A percentile compares a stretch with the other conserved stretches of the same genome.
phyloP scores from a whole-genome alignment of 176 grass and related monocot species.

The Phragmites australis region DNA sequence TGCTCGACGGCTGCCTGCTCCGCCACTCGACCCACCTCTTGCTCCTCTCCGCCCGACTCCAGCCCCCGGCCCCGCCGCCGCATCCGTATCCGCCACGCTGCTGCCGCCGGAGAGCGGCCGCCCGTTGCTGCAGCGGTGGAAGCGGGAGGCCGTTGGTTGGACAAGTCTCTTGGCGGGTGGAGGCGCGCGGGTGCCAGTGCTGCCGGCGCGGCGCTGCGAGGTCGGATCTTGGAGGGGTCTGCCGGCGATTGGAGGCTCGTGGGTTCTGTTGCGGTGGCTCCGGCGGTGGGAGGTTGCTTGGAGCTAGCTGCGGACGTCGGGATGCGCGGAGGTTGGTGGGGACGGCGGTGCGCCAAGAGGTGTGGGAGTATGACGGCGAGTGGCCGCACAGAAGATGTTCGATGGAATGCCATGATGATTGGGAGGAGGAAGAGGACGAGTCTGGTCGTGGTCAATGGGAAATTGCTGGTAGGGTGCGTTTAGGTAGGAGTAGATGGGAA shows the following conservation, averaged over 20 bases:
- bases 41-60: constrained; percentile 45
- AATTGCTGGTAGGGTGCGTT: neutral
- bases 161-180: neutral
- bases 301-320: neutral
- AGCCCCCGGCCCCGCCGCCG: constrained; percentile 23
- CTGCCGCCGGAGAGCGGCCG: constrained; percentile 23
- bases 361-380: constrained; percentile 47
- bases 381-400: constrained; percentile 42
- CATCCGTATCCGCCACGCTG: constrained; percentile 14
- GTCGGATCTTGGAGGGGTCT: constrained; percentile 33
- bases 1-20: constrained; percentile 55
- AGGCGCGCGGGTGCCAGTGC: constrained; percentile 15
- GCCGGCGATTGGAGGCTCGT: constrained; percentile 18
- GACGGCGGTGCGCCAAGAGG: constrained; percentile 41
- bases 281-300: neutral
- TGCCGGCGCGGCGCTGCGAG: constrained; percentile 9
- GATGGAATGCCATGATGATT: constrained; percentile 37
- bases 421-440: constrained; percentile 30
- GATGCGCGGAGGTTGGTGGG: constrained; percentile 34
- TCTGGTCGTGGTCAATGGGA: constrained; percentile 21
- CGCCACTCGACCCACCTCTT: constrained; percentile 47
- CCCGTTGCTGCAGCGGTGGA: neutral
- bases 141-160: neutral
- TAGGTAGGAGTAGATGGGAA: constrained; percentile 35
- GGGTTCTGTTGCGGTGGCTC: constrained; percentile 11